phyloP scores from a whole-genome alignment of 352 stramenopile species.

The Globisporangium paroecandrum region DNA sequence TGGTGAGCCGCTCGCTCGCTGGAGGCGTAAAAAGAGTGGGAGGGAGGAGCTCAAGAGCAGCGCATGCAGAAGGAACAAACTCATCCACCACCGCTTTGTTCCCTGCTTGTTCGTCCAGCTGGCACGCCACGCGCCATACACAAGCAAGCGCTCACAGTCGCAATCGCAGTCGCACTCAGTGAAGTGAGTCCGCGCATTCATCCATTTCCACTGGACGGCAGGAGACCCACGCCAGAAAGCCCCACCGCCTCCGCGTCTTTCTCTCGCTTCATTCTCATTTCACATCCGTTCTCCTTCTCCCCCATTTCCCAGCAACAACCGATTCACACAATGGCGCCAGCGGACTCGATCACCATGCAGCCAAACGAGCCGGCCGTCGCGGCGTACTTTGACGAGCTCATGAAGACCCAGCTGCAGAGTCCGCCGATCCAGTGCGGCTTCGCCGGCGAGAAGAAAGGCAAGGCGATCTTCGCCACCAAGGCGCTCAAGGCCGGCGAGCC shows the following conservation, averaged over 20 bases:
- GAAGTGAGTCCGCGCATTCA: slow-evolving; percentile 5
- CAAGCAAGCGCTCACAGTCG: background rate
- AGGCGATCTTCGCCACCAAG: slow-evolving; percentile 63
- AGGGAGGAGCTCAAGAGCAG: slow-evolving; percentile 1
- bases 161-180: background rate
- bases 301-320: background rate
- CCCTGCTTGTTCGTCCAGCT: slow-evolving; percentile 8
- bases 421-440: slow-evolving; percentile 54
- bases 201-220: slow-evolving; percentile 10
- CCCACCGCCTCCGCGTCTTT: background rate
- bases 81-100: background rate
- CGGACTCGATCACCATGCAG: slow-evolving; percentile 29
- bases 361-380: slow-evolving; percentile 38
- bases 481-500: slow-evolving; percentile 55
- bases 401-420: slow-evolving; percentile 45
- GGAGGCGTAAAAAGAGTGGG: slow-evolving; percentile 3
- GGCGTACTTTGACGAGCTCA: slow-evolving; percentile 61
- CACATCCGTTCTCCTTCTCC: background rate
- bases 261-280: background rate
- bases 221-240: background rate
- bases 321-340: background rate
- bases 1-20: background rate
- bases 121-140: background rate
- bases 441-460: slow-evolving; percentile 57
- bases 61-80: background rate